phyloP scores from a whole-genome alignment of 2,329 filamentous ascomycete species.

The Arachnomyces sp. region DNA sequence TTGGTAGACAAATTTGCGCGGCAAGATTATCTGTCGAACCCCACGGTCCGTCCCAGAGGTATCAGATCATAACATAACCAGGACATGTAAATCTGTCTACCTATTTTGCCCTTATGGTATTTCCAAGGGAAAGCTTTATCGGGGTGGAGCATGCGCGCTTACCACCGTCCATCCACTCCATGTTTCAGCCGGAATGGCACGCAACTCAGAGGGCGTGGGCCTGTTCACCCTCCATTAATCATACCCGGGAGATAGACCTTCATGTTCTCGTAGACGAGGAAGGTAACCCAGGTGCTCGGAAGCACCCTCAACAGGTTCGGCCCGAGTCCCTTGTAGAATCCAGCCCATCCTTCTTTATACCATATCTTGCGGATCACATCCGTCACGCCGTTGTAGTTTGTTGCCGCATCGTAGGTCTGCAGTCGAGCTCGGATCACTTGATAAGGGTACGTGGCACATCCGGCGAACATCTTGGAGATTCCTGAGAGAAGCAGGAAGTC shows the following conservation, averaged over 20 bases:
- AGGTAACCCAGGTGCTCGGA: constrained; percentile 92
- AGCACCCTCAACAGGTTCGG: constrained; percentile 86
- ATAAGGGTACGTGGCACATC: constrained; percentile 87
- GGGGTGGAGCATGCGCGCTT: no score
- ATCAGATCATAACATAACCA: neutral
- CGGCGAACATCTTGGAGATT: constrained; percentile 75
- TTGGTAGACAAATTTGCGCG: no score
- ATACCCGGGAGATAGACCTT: constrained; percentile 53
- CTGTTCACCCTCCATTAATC: no score
- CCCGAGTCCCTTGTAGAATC: constrained; percentile 86
- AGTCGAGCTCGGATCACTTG: constrained; percentile 82
- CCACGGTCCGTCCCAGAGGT: constrained; percentile 13
- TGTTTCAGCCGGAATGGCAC: no score
- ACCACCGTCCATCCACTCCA: no score
- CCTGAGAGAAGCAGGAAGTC: constrained; percentile 77
- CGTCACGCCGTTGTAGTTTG: constrained; percentile 60
- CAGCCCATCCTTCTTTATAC: constrained; percentile 65
- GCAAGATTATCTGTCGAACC: no score
- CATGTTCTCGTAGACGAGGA: constrained; percentile 92
- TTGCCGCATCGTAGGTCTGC: constrained; percentile 78
- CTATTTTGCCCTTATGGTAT: no score
- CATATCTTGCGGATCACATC: constrained; percentile 70
- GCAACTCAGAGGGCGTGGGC: no score
- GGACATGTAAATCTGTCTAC: neutral
- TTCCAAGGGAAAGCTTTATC: no score